These are phyloP conservation scores for Viola odorata DNA, from an alignment of 345 rosid genomes.

Conservation along the genomic window DNA sequence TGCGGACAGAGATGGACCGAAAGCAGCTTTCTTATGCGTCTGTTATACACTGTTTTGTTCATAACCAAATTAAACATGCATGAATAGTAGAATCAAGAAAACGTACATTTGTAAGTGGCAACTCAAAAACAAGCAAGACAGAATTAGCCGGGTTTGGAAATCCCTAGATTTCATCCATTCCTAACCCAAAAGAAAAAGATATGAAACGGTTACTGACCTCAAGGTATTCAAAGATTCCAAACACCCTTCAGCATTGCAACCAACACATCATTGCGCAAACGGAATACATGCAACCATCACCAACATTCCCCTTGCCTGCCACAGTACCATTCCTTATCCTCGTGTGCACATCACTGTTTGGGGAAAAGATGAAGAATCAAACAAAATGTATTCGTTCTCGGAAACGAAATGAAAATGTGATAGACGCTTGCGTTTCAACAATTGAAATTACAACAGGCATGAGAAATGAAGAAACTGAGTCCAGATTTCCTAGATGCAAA, in stretches of 20 bases:
- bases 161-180: neutral
- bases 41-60: too few relatives aligned
- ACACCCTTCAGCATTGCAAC: constrained; percentile 55
- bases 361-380: too few relatives aligned
- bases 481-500: too few relatives aligned
- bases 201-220: constrained; percentile 36
- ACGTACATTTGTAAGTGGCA: neutral
- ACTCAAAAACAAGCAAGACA: neutral
- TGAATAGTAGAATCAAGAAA: neutral
- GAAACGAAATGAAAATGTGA: too few relatives aligned
- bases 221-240: constrained; percentile 59
- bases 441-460: too few relatives aligned
- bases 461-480: too few relatives aligned
- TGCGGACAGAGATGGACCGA: too few relatives aligned
- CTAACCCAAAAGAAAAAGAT: neutral
- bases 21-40: too few relatives aligned
- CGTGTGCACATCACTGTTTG: too few relatives aligned
- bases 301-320: neutral
- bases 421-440: too few relatives aligned
- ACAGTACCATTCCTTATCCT: neutral
- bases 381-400: too few relatives aligned
- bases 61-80: constrained; percentile 4
- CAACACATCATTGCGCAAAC: constrained; percentile 22
- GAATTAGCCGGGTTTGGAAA: neutral
- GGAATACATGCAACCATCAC: constrained; percentile 12